Evolutionary conservation across 306 rosid genomes (phyloP), one percentile per base, ranked within the genome.

Genomic region (Lagenaria siceraria): DNA sequence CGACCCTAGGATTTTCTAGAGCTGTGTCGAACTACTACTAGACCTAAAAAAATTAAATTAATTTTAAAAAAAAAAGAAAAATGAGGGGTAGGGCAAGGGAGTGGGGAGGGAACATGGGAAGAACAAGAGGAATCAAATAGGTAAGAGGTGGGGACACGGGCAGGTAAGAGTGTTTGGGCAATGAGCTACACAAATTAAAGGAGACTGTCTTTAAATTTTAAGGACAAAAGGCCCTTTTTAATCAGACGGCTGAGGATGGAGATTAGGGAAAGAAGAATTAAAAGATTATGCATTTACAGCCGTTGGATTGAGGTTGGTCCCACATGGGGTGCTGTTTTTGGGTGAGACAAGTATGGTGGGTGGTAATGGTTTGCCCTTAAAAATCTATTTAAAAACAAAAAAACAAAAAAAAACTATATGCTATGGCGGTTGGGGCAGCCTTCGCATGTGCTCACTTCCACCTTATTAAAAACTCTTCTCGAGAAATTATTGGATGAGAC

Each of bases 81-180:
- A 13, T 1, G 46, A 24, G 7, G 12, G 6, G 75, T 43, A 8
- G 36, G 55, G 8, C 8, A 1, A 25, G 22, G 52, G 54, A 12
- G 75, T 6, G 75, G 54, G 75, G n/a, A 69, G 75, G 75, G 75
- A 24, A 69, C 75, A 69, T 69, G 55, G 75, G 54, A 22, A 68
- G 54, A 6, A 53, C 74, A 68, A 42, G 76, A 22, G 76, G 76
- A 71, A 71, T 71, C 76, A 46, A 71, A 48, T 71, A 10, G 76
- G 58, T 70, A 27, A 24, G 55, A 70, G 75, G 76, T 71, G 59
- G 76, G 76, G 76, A 29, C 76, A 71, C 7, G 76, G 76, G 76
- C 42, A 71, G 76, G 76, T 71, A 71, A 71, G 76, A 42, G 54
- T 43, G 56, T 43, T 70, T 14, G 76, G 36, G 76, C 14, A 70